Percentiles rank a stretch among this genome's conserved stretches.
Conservation (phyloP, 495 filamentous ascomycete genomes). For the Pseudevernia furfuracea region DNA sequence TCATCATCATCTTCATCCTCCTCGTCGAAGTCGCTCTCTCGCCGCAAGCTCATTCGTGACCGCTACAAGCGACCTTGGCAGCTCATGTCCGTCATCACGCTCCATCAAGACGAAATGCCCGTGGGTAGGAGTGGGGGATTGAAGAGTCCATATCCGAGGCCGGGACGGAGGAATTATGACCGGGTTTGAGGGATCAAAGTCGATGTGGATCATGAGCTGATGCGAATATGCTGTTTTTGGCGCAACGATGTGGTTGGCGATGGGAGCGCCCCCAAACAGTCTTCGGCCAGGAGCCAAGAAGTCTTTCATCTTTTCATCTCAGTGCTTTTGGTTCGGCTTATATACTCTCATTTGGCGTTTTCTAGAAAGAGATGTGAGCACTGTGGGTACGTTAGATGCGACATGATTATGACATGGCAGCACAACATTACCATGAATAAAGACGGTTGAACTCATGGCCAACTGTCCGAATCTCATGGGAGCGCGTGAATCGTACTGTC, state of each 20-base stretch:
- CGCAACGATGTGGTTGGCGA: background rate
- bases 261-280: background rate
- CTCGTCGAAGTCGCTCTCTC: constrained; percentile 1
- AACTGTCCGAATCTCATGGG: background rate
- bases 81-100: constrained; percentile 17
- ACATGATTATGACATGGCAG: background rate
- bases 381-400: background rate
- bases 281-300: constrained; percentile 1
- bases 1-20: constrained; percentile 9
- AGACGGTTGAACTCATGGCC: no score
- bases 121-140: constrained; percentile 6
- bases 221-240: background rate
- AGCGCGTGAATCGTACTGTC: constrained; percentile 1
- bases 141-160: constrained; percentile 21
- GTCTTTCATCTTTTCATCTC: background rate
- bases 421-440: background rate
- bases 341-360: background rate
- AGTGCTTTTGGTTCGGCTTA: background rate
- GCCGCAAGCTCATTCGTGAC: constrained; percentile 10
- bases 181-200: constrained; percentile 10
- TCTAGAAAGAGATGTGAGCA: background rate
- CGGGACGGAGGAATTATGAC: constrained; percentile 21
- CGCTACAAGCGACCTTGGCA: constrained; percentile 22
- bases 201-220: background rate
- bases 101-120: constrained; percentile 18